These are phyloP conservation scores for Neurospora sp. DNA, from an alignment of 2,329 filamentous ascomycete genomes.

Conservation along the genomic window DNA sequence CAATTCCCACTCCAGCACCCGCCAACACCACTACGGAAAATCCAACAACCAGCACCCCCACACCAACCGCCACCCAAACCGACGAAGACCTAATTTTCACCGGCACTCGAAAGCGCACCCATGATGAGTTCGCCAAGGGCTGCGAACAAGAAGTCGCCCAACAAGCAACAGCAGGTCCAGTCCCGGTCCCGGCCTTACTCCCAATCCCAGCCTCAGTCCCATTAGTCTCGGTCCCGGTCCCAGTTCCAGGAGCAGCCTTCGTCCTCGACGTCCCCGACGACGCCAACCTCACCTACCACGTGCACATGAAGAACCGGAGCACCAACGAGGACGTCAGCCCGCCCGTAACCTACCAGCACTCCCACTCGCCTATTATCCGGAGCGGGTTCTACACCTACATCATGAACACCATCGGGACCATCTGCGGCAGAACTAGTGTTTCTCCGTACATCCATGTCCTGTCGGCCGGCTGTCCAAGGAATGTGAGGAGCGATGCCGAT, in stretches of 20 bases:
- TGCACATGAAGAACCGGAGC: constrained; percentile 12
- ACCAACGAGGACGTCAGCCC: constrained; percentile 8
- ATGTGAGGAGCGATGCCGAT: constrained; percentile 6
- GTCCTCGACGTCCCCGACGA: constrained; percentile 12
- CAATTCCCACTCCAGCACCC: background rate
- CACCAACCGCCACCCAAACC: background rate
- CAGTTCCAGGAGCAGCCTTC: background rate
- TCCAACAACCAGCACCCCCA: too few species aligned
- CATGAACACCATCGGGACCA: constrained; percentile 10
- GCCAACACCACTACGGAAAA: background rate
- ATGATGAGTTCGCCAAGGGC: constrained; percentile 1
- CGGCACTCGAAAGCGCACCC: constrained; percentile 10
- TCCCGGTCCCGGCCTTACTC: too few species aligned
- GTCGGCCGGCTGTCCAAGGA: background rate
- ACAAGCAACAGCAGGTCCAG: background rate
- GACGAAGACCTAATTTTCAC: background rate
- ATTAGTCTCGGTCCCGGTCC: background rate
- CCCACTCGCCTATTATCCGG: constrained; percentile 3
- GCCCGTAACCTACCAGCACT: constrained; percentile 8
- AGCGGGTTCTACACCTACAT: constrained; percentile 11
- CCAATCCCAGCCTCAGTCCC: too few species aligned
- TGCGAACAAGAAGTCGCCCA: background rate
- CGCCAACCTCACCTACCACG: constrained; percentile 13
- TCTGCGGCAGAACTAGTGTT: constrained; percentile 1
- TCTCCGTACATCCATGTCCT: background rate